phyloP scores from a whole-genome alignment of 108 stramenopile species.

The Mediolabrus comicus region DNA sequence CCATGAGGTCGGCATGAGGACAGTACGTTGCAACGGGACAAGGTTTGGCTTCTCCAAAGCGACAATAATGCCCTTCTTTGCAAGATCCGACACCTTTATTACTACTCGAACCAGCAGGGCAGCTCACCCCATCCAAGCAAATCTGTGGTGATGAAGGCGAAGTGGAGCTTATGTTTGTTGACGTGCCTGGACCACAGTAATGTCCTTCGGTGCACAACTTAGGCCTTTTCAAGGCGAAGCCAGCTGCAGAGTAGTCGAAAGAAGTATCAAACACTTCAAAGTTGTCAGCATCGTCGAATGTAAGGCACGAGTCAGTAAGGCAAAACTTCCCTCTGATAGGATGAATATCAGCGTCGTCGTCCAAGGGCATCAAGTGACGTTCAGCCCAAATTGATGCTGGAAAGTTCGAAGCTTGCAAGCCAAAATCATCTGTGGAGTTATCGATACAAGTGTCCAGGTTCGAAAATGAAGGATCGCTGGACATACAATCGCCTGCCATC shows the following conservation, averaged over 20 bases:
- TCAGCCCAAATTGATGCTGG: slow-evolving; percentile 46
- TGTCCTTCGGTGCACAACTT: slow-evolving; percentile 61
- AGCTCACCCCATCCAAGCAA: slow-evolving; percentile 53
- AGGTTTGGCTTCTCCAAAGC: slow-evolving; percentile 42
- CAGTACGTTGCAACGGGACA: slow-evolving; percentile 80
- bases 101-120: slow-evolving; percentile 62
- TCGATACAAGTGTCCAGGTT: slow-evolving; percentile 62
- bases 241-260: slow-evolving; percentile 66
- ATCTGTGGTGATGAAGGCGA: slow-evolving; percentile 32
- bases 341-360: slow-evolving; percentile 49
- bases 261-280: slow-evolving; percentile 52
- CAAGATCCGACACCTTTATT: slow-evolving; percentile 76
- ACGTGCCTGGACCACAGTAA: slow-evolving; percentile 70
- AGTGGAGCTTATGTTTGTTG: slow-evolving; percentile 7
- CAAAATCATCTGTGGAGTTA: slow-evolving; percentile 66
- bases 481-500: slow-evolving; percentile 26
- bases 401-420: slow-evolving; percentile 37
- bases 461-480: slow-evolving; percentile 12
- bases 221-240: slow-evolving; percentile 55
- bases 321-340: slow-evolving; percentile 51
- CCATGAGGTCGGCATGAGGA: slow-evolving; percentile 67
- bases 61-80: slow-evolving; percentile 73
- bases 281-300: slow-evolving; percentile 57
- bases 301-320: slow-evolving; percentile 48
- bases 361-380: slow-evolving; percentile 41